Base-by-base conservation (phyloP, 2,329 filamentous ascomycete genomes). In the Scedosporium aurantiacum region DNA sequence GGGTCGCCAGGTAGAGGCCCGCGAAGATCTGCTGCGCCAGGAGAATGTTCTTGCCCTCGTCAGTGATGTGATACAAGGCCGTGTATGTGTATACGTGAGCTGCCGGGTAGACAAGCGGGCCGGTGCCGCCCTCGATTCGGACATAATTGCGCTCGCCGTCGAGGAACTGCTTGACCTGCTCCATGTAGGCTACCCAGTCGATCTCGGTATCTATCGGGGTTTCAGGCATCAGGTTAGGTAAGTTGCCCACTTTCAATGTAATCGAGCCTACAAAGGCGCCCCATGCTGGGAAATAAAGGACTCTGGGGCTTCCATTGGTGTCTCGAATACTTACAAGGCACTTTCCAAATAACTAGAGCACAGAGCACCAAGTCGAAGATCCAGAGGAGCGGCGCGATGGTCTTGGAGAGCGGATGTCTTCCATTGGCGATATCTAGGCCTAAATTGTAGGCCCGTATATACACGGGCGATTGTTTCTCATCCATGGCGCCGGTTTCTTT, bases 161-260 rank as follows among this genome's bases (percentile, higher is more conserved):
- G 55, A 92, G 76, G 69, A 88, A 94, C 67, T 92, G 86, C 47
- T 82, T 76, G 54, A 97, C 81, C 70, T 99, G 94, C 72, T 97
- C 83, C 92, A 99, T 97, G 74, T 99, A 99, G 0, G 94, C 91
- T 63, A 82, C 82, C 93, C 93, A 99, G 75, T 99, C 94, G 70
- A 99, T 99, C 74, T 99, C 94, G 52, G 94, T 99, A 72, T 99
- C 94, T 81, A 66, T 52, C 57, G 54, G 28, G 40, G 5, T 3
- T 37, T 40, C 18, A 58, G 67, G 54, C 23, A 12, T 10, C 32
- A 10, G 32, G 10, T 37, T 37, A 37, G 32, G 14, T 3, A 10
- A 4, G 14, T 37, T 37, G 10, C 32, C 32, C 32, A 37, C 4
- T 32, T 37, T 10, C 12, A 37, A 37, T 12, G 32, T 6, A 37